Evolutionary conservation across 129 eudicot species (phyloP).

Genomic region (Helianthus tuberosus): DNA sequence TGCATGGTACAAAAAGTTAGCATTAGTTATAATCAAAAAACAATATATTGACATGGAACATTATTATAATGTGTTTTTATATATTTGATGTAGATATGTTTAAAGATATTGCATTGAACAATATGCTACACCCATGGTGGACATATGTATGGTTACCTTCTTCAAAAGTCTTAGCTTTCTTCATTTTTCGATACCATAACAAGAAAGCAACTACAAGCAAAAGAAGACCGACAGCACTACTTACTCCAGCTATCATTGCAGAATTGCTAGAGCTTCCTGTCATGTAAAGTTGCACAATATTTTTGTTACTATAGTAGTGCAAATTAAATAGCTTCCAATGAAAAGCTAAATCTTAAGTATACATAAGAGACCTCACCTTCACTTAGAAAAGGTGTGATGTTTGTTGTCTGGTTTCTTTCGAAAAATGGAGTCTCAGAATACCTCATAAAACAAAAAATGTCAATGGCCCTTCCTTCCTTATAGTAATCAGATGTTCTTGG

Average conservation of each 20-base stretch:
- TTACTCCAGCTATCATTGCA: constrained; percentile 33
- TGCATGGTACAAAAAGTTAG: constrained; percentile 11
- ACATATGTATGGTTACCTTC: constrained; percentile 34
- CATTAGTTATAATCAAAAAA: constrained; percentile 4
- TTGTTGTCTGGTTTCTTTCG: constrained; percentile 26
- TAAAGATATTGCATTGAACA: not conserved
- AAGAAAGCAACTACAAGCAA: constrained; percentile 32
- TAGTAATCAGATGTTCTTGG: too few species aligned
- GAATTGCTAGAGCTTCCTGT: constrained; percentile 50
- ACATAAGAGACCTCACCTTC: constrained; percentile 35
- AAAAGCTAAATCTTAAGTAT: not conserved
- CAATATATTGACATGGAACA: not conserved
- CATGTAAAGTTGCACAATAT: not conserved
- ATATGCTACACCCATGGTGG: not conserved
- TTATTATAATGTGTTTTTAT: not conserved
- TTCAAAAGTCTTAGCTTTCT: constrained; percentile 26
- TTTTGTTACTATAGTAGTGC: not conserved
- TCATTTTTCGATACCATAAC: constrained; percentile 27
- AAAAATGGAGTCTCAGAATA: constrained; percentile 51
- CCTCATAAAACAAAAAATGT: constrained; percentile 54
- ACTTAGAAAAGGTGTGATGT: constrained; percentile 41
- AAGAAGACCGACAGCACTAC: constrained; percentile 42
- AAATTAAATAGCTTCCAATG: not conserved
- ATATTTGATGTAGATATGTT: not conserved
- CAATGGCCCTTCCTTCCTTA: constrained; percentile 52